A percentile compares a stretch with the other conserved stretches of the same genome.
These are phyloP conservation scores for Seiridium cupressi DNA, from an alignment of 2,329 filamentous ascomycete species.

Conservation along the genomic window DNA sequence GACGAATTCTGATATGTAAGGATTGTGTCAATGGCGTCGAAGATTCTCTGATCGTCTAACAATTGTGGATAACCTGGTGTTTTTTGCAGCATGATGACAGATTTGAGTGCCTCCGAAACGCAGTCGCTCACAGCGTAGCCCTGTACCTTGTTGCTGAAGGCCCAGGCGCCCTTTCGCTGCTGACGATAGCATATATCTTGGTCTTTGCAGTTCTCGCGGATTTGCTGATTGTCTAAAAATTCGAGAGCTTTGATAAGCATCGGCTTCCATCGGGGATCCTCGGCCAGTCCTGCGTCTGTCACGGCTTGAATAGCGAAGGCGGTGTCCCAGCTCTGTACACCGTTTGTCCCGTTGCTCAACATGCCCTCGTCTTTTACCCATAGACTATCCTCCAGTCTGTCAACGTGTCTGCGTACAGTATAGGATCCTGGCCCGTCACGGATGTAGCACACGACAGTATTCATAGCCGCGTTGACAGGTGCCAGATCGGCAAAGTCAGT, in stretches of 20 bases:
- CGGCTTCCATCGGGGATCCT: conserved; percentile 72
- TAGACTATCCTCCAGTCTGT: conserved; percentile 80
- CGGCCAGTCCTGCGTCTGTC: conserved; percentile 74
- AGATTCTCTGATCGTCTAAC: conserved; percentile 74
- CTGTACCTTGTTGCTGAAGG: conserved; percentile 88
- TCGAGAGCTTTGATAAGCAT: conserved; percentile 81
- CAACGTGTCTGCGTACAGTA: conserved; percentile 73
- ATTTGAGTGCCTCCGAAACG: conserved; percentile 85
- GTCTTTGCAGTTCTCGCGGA: conserved; percentile 76
- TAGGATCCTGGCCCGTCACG: conserved; percentile 74
- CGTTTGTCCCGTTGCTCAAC: conserved; percentile 94
- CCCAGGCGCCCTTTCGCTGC: conserved; percentile 89
- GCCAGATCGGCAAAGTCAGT: conserved; percentile 84
- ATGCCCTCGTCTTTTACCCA: conserved; percentile 94
- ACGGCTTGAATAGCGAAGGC: conserved; percentile 84
- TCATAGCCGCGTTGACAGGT: conserved; percentile 88
- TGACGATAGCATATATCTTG: conserved; percentile 85
- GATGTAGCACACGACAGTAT: conserved; percentile 82
- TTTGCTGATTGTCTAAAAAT: conserved; percentile 89
- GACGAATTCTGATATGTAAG: conserved; percentile 86
- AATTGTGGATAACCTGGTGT: conserved; percentile 71
- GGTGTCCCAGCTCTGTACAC: conserved; percentile 98
- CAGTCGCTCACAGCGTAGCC: conserved; percentile 97
- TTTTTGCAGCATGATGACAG: conserved; percentile 80
- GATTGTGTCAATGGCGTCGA: conserved; percentile 86